phyloP scores from a whole-genome alignment of 1,284 basidiomycete genomes.

The Macrocybe sp. region DNA sequence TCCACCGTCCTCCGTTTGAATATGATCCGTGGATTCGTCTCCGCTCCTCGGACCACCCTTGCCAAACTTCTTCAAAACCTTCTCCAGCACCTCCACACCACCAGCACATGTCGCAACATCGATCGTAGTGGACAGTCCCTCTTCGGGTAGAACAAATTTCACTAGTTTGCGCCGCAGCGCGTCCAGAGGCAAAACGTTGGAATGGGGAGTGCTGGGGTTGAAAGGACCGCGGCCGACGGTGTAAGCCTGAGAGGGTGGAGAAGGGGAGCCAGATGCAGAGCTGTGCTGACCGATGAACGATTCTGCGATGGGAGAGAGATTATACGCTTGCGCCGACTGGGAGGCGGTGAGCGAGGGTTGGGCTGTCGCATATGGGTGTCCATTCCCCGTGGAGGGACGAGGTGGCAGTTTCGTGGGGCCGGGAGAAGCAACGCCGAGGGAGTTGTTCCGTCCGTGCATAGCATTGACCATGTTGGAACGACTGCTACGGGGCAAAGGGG shows the following conservation, averaged over 20 bases:
- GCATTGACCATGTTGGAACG: conserved; percentile 20
- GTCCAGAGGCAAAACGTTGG: conserved; percentile 56
- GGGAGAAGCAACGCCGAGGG: conserved; percentile 37
- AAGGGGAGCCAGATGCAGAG: conserved; percentile 36
- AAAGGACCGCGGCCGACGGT: conserved; percentile 55
- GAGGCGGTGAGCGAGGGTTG: conserved; percentile 31
- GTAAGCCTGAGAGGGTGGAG: conserved; percentile 45
- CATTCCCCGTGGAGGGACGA: conserved; percentile 27
- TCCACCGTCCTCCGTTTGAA: conserved; percentile 57
- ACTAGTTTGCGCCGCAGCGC: conserved; percentile 78
- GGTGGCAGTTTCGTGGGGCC: conserved; percentile 34
- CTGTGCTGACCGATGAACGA: conserved; percentile 40
- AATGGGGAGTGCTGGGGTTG: conserved; percentile 37
- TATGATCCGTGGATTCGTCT: conserved; percentile 44
- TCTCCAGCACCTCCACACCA: conserved; percentile 81
- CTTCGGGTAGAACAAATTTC: conserved; percentile 82
- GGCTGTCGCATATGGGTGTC: conserved; percentile 49
- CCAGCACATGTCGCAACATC: conserved; percentile 75
- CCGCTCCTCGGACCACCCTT: conserved; percentile 54
- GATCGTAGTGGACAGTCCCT: conserved; percentile 70
- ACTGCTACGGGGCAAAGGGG: conserved; percentile 44
- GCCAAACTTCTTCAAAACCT: conserved; percentile 84
- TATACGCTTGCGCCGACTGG: conserved; percentile 21
- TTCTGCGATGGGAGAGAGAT: conserved; percentile 70
- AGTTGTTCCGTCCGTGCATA: conserved; percentile 46